Percentiles rank a stretch among this genome's conserved stretches.
Evolutionary conservation across 148 eudicot genomes (phyloP).

Genomic region (Spergularia marina): DNA sequence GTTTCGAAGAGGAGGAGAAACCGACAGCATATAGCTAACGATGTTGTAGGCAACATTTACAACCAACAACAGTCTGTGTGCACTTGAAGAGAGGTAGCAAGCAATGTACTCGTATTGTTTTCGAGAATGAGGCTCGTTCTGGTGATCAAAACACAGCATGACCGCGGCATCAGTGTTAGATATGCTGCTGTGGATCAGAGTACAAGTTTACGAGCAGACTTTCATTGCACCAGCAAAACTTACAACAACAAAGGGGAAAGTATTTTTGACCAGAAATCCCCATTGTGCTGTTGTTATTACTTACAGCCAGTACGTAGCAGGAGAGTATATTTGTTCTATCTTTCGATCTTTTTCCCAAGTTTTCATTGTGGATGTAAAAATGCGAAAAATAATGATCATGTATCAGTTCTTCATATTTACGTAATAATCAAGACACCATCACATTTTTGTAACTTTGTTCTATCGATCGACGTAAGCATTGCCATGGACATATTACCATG

Average conservation of each 20-base stretch:
- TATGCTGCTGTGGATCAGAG: neutral
- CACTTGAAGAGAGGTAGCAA: slow-evolving; percentile 38
- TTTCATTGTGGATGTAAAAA: neutral
- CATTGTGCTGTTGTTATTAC: neutral
- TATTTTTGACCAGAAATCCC: neutral
- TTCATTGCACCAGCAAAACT: neutral
- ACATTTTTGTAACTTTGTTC: slow-evolving; percentile 7
- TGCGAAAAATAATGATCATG: slow-evolving; percentile 5
- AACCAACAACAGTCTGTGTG: slow-evolving; percentile 68
- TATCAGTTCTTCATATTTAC: slow-evolving; percentile 1
- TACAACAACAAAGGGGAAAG: neutral
- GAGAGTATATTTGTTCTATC: slow-evolving; percentile 5
- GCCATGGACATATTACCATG: neutral
- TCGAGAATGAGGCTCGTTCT: neutral
- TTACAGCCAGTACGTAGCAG: slow-evolving; percentile 7
- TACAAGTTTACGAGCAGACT: no score
- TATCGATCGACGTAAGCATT: neutral
- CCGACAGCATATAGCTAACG: slow-evolving; percentile 57
- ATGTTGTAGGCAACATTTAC: slow-evolving; percentile 48
- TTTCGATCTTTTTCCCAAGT: neutral
- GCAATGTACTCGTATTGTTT: neutral
- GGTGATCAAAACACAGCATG: neutral
- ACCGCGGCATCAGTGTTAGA: slow-evolving; percentile 14
- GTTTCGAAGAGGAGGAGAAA: slow-evolving; percentile 84
- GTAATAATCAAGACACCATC: slow-evolving; percentile 10